These are phyloP conservation scores for Macadamia tetraphylla DNA, from an alignment of 164 flowering plant species.

Conservation along the genomic window DNA sequence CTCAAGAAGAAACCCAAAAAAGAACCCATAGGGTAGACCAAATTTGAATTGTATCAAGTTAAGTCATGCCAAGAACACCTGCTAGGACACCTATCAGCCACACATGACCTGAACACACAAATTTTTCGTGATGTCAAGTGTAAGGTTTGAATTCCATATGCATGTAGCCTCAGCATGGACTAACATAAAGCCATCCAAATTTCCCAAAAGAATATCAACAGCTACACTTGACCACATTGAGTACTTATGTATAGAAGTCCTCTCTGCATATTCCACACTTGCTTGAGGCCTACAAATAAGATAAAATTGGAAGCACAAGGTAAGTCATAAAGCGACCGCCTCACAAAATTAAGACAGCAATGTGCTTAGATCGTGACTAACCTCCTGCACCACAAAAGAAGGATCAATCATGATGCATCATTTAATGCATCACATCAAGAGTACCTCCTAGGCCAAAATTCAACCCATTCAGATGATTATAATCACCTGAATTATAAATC, in stretches of 20 bases:
- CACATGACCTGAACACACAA: slow-evolving; percentile 78
- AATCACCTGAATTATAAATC: background rate
- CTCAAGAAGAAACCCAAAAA: slow-evolving; percentile 38
- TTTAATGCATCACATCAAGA: slow-evolving; percentile 2
- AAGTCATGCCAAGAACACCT: slow-evolving; percentile 65
- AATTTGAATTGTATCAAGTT: slow-evolving; percentile 79
- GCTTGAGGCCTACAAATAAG: slow-evolving; percentile 50
- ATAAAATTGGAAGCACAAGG: background rate
- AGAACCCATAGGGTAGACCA: slow-evolving; percentile 84
- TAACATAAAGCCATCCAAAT: slow-evolving; percentile 51
- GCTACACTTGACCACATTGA: slow-evolving; percentile 71
- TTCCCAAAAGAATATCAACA: slow-evolving; percentile 72
- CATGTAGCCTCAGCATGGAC: slow-evolving; percentile 35
- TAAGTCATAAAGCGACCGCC: background rate
- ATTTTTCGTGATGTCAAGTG: slow-evolving; percentile 49
- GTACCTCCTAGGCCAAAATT: background rate
- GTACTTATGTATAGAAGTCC: slow-evolving; percentile 58
- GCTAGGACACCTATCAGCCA: slow-evolving; percentile 99
- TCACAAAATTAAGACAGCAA: too few species aligned
- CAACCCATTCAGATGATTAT: background rate
- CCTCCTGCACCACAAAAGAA: background rate
- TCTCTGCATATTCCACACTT: slow-evolving; percentile 76
- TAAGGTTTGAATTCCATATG: slow-evolving; percentile 40
- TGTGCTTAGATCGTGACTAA: background rate
- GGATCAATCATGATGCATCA: background rate